Conservation (phyloP, 495 filamentous ascomycete genomes). For the Tuber calosporum region DNA sequence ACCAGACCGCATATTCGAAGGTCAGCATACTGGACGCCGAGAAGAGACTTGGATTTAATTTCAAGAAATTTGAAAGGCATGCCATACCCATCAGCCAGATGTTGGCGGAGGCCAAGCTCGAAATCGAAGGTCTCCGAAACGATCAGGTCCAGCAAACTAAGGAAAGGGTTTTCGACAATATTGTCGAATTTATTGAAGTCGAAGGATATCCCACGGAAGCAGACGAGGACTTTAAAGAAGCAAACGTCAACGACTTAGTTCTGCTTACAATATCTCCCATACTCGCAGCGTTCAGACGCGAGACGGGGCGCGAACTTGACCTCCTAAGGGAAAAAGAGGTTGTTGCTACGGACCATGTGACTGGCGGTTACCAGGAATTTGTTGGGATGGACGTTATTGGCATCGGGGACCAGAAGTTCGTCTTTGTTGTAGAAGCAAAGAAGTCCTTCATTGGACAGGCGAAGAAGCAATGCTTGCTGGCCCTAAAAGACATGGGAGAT, state of each 20-base stretch:
- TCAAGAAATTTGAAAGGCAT: constrained; percentile 10
- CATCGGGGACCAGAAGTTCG: no score
- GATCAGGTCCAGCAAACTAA: constrained; percentile 9
- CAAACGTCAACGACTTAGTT: constrained; percentile 2
- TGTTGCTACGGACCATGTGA: no score
- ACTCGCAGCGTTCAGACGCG: no score
- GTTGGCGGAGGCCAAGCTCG: constrained; percentile 9
- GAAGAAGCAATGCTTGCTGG: no score
- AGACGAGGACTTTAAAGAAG: constrained; percentile 19
- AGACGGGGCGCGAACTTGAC: no score
- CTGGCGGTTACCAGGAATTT: no score
- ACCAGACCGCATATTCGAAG: constrained; percentile 21
- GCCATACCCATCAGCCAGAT: constrained; percentile 20
- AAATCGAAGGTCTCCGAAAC: not conserved
- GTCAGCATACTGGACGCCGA: constrained; percentile 15
- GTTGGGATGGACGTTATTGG: no score
- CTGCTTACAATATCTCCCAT: no score
- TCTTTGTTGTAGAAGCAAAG: no score
- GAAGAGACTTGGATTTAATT: constrained; percentile 25
- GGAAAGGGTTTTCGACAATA: constrained; percentile 16
- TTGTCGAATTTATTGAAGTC: constrained; percentile 17
- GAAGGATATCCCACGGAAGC: constrained; percentile 23
- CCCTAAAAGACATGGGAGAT: no score
- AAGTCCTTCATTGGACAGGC: no score
- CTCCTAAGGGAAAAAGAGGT: no score